Evolutionary conservation across 192 early-diverging fungal genomes (phyloP).

Genomic region (Coemansia sp.): DNA sequence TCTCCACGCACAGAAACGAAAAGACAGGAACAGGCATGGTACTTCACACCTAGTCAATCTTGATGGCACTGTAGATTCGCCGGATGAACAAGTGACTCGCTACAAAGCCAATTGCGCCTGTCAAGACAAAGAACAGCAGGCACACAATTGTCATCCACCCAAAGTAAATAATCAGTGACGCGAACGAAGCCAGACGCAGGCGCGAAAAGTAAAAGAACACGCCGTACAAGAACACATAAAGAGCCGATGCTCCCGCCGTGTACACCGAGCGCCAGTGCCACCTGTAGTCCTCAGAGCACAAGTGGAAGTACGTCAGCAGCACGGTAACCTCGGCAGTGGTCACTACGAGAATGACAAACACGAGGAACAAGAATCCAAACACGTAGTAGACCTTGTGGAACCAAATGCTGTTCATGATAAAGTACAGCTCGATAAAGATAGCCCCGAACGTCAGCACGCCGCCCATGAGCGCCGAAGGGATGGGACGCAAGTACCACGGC

Average conservation of each 20-base stretch:
- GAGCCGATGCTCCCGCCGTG: conserved; percentile 77
- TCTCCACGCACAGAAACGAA: background rate
- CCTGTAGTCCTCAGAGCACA: conserved; percentile 82
- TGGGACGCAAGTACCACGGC: conserved; percentile 73
- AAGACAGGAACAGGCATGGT: background rate
- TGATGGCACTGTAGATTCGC: conserved; percentile 82
- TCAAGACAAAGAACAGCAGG: conserved; percentile 72
- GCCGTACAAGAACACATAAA: conserved; percentile 89
- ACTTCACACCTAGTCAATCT: conserved; percentile 64
- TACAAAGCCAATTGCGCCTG: conserved; percentile 79
- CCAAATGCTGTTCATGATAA: conserved; percentile 94
- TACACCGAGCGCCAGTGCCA: conserved; percentile 92
- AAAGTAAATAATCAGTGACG: conserved; percentile 84
- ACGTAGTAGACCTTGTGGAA: conserved; percentile 91
- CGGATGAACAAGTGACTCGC: conserved; percentile 76
- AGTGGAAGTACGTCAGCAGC: conserved; percentile 85
- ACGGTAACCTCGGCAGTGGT: conserved; percentile 86
- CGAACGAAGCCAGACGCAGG: conserved; percentile 75
- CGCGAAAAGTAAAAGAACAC: conserved; percentile 82
- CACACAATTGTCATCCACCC: conserved; percentile 82
- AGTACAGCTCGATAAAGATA: conserved; percentile 96
- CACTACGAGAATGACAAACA: conserved; percentile 81
- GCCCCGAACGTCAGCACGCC: conserved; percentile 91
- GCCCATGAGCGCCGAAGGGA: conserved; percentile 72
- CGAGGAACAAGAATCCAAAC: conserved; percentile 89